Evolutionary conservation across 2,329 filamentous ascomycete genomes (phyloP).

Genomic region (Alternaria alternata): DNA sequence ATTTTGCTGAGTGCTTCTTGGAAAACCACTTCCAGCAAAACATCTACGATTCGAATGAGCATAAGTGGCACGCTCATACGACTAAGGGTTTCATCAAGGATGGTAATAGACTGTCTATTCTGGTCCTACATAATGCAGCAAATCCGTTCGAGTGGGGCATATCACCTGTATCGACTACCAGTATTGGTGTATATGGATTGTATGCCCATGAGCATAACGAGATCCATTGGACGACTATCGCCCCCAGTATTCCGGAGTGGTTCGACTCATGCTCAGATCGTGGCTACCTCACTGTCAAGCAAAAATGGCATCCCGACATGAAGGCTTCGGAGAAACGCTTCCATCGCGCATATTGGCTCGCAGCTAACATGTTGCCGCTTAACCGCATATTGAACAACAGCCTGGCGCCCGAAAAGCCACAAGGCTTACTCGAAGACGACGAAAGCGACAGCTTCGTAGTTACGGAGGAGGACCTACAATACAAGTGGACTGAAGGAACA

Average conservation of each 20-base stretch:
- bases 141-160: constrained; percentile 27
- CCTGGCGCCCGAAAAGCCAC: not conserved
- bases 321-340: constrained; percentile 33
- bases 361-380: constrained; percentile 27
- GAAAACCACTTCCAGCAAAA: constrained; percentile 15
- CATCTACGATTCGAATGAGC: constrained; percentile 12
- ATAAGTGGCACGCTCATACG: constrained; percentile 23
- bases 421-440: constrained; percentile 15
- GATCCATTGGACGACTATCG: constrained; percentile 40
- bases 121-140: constrained; percentile 39
- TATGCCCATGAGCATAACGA: constrained; percentile 24
- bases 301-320: constrained; percentile 25
- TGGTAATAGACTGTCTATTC: constrained; percentile 26
- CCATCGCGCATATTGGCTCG: constrained; percentile 42
- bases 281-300: constrained; percentile 12
- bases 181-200: constrained; percentile 36
- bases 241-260: constrained; percentile 7
- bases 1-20: constrained; percentile 23
- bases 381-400: constrained; percentile 24
- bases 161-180: constrained; percentile 17
- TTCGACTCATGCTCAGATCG: not conserved
- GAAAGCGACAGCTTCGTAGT: constrained; percentile 12
- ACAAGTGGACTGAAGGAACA: constrained; percentile 9
- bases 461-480: constrained; percentile 14
- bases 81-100: constrained; percentile 36